These are phyloP conservation scores for Thelonectria discophora DNA, from an alignment of 2,329 filamentous ascomycete genomes.

Conservation along the genomic window DNA sequence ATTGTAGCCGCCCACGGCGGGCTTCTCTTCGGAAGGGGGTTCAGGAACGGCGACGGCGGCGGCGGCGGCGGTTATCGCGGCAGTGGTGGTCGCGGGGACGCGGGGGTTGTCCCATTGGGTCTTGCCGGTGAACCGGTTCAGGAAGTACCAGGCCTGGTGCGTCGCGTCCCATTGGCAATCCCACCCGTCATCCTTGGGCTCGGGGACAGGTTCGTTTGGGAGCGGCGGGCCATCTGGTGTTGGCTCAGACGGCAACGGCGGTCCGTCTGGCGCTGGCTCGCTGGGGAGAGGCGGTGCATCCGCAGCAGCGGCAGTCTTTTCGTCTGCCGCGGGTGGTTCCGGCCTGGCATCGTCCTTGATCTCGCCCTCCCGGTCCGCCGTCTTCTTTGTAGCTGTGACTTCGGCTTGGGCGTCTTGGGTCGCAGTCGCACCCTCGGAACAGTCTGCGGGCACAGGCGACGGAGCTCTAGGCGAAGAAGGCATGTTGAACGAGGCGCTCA, in stretches of 20 bases:
- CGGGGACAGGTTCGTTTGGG: slow-evolving; percentile 54
- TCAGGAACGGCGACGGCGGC: slow-evolving; percentile 43
- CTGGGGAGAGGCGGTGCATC: slow-evolving; percentile 50
- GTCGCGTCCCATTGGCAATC: slow-evolving; percentile 78
- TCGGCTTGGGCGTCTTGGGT: slow-evolving; percentile 30
- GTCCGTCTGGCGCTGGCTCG: slow-evolving; percentile 42
- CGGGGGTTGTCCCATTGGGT: slow-evolving; percentile 91
- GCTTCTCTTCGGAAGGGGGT: slow-evolving; percentile 48
- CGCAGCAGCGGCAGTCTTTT: slow-evolving; percentile 27
- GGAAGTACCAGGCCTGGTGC: slow-evolving; percentile 80
- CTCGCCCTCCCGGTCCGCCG: slow-evolving; percentile 29
- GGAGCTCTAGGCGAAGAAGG: slow-evolving; percentile 35
- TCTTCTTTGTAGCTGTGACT: slow-evolving; percentile 13
- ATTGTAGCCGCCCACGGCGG: slow-evolving; percentile 81
- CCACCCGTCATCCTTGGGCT: slow-evolving; percentile 80
- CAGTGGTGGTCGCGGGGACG: slow-evolving; percentile 60
- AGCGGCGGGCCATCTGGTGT: slow-evolving; percentile 49
- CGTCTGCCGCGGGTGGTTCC: slow-evolving; percentile 1
- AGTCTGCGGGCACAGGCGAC: slow-evolving; percentile 21
- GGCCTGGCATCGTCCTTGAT: slow-evolving; percentile 33
- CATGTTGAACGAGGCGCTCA: slow-evolving; percentile 23
- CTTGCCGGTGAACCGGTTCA: slow-evolving; percentile 78
- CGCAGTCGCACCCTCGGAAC: slow-evolving; percentile 16
- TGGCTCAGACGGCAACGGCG: slow-evolving; percentile 48
- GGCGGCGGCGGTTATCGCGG: slow-evolving; percentile 45